These are phyloP conservation scores for Bipolaris sorokiniana DNA, from an alignment of 2,329 filamentous ascomycete species.

Conservation along the genomic window DNA sequence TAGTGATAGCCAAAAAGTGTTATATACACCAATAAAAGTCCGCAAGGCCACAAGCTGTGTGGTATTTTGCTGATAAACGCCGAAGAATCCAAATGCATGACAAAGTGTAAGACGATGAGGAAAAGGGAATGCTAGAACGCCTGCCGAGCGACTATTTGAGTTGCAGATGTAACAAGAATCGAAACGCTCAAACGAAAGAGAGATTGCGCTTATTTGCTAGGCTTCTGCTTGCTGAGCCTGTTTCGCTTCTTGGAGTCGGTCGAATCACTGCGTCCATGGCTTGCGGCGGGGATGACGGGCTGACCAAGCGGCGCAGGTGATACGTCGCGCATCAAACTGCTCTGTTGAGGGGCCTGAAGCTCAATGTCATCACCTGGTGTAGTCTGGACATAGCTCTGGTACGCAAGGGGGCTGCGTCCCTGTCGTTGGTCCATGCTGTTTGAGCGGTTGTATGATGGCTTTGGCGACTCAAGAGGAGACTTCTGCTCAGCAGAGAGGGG, in stretches of 20 bases:
- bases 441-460: constrained; percentile 35
- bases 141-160: neutral
- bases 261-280: constrained; percentile 40
- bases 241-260: constrained; percentile 47
- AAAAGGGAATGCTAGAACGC: constrained; percentile 4
- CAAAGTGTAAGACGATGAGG: neutral
- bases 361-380: constrained; percentile 45
- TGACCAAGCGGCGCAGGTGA: constrained; percentile 42
- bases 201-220: constrained; percentile 25
- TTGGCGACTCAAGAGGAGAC: constrained; percentile 37
- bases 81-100: constrained; percentile 7
- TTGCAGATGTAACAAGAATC: constrained; percentile 8
- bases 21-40: constrained; percentile 23
- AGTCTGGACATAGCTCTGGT: constrained; percentile 51
- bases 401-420: constrained; percentile 55
- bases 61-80: constrained; percentile 11
- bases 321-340: constrained; percentile 43
- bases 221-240: constrained; percentile 46
- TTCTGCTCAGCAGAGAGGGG: constrained; percentile 41
- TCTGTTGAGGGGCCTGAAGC: constrained; percentile 45
- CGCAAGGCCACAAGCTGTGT: constrained; percentile 2
- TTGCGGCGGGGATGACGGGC: constrained; percentile 10
- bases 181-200: constrained; percentile 8
- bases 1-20: neutral
- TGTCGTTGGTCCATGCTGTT: constrained; percentile 34